Base-by-base conservation (phyloP, 306 rosid species). In the Psophocarpus tetragonolobus region DNA sequence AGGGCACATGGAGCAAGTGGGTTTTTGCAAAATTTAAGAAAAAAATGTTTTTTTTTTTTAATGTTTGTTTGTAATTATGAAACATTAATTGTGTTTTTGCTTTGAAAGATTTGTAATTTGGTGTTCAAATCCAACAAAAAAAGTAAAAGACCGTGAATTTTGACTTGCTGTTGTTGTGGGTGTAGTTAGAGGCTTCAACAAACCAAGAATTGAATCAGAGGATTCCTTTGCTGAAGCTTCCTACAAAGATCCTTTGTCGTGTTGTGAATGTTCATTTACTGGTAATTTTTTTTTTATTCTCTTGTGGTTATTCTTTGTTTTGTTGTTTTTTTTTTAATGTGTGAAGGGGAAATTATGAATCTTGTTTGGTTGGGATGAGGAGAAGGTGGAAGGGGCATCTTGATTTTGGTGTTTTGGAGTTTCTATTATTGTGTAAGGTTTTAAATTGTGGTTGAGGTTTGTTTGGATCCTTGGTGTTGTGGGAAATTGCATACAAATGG, bases 1-100 rank as follows among this genome's bases (percentile, higher is more conserved):
- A 58, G 98, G 99, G 1, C 99, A 95, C 68, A 92, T 92, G 97
- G 97, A 92, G 51, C 98, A 95, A 85, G 97, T 92, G 57, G 79
- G 87, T 77, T 67, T 67, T 73, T 57, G 53, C 38, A 24, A 7
- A 13, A 4, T 5, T 57, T 26, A 6, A 26, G 36, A 27, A 58
- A 54, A 54, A 0, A 8, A 24, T 26, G 17, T 32, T 62, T 8
- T 8, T 8, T 15, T 14, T 30, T 0, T 61, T 15, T 30, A 29
- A 27, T 5, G n/a, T 64, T 64, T 35, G 14, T 64, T 6, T 35
- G 17, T 64, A 64, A 36, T 64, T 18, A 10, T 36, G 14, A 23
- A 21, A 10, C 45, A 48, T n/a, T 6, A 44, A 35, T 66, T 47
- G 66, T 39, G 4, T 64, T 68, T 15, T 75, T 81, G 74, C 41